Conservation (phyloP, 345 rosid genomes). For the Hibiscus mutabilis region DNA sequence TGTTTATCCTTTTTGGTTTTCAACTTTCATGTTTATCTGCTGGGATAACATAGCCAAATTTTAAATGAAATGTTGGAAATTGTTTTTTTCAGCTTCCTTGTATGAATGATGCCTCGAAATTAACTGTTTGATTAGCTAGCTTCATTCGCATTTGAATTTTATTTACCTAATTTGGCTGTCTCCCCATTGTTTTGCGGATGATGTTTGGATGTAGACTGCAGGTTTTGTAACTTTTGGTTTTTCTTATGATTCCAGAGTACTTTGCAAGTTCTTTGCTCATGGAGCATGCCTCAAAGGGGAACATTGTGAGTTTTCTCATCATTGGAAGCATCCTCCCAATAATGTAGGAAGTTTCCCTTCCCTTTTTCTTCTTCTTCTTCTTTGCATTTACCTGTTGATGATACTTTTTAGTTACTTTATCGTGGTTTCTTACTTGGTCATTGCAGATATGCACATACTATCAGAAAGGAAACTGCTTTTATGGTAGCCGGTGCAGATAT, state of each 20-base stretch:
- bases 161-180: not conserved
- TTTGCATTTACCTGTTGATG: not conserved
- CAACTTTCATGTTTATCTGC: too few species aligned
- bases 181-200: not conserved
- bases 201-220: not conserved
- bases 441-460: constrained; percentile 79
- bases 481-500: constrained; percentile 82
- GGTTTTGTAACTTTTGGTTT: not conserved
- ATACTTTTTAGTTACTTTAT: not conserved
- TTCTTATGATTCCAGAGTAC: constrained; percentile 22
- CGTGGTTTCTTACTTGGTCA: constrained; percentile 1
- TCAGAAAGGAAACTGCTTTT: constrained; percentile 80
- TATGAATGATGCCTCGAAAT: not conserved
- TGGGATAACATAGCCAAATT: too few species aligned
- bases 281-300: constrained; percentile 94
- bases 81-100: constrained; percentile 16
- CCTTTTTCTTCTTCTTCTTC: not conserved
- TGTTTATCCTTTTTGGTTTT: too few species aligned
- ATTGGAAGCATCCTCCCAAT: constrained; percentile 52
- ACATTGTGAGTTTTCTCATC: constrained; percentile 89
- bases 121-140: constrained; percentile 31
- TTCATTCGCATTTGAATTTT: not conserved
- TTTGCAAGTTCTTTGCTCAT: constrained; percentile 45
- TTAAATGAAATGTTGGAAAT: constrained; percentile 33
- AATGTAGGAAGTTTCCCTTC: constrained; percentile 39